phyloP scores from a whole-genome alignment of 495 filamentous ascomycete species.

The Friedmanniomyces endolithicus region DNA sequence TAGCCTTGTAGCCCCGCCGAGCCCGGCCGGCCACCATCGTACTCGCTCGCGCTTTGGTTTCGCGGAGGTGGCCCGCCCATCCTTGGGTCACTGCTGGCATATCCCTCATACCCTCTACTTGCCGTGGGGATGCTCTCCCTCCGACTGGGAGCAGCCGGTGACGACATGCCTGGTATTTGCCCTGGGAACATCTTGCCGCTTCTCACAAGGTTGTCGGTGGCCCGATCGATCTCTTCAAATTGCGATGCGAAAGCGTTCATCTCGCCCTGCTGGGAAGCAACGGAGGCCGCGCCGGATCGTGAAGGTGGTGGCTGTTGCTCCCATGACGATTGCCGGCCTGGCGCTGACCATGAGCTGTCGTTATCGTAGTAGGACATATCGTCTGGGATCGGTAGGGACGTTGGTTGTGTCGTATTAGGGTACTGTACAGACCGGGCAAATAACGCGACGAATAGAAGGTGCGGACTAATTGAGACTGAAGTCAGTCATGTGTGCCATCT shows the following conservation, averaged over 20 bases:
- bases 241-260: constrained; percentile 71
- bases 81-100: constrained; percentile 31
- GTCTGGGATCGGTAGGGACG: not conserved
- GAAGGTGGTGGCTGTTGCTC: constrained; percentile 78
- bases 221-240: constrained; percentile 94
- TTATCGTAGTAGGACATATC: constrained; percentile 86
- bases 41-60: constrained; percentile 80
- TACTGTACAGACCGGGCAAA: not conserved
- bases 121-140: constrained; percentile 65
- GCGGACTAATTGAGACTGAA: not conserved
- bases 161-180: constrained; percentile 33
- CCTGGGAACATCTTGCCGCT: constrained; percentile 88
- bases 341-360: constrained; percentile 61
- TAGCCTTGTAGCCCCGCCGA: constrained; percentile 80
- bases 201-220: constrained; percentile 88
- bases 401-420: not conserved
- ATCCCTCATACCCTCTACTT: constrained; percentile 43
- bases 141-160: constrained; percentile 37
- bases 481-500: not conserved
- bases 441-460: not conserved
- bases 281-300: constrained; percentile 61
- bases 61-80: constrained; percentile 37
- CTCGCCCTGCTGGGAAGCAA: constrained; percentile 59
- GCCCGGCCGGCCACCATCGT: constrained; percentile 60
- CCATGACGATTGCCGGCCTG: constrained; percentile 57